These are phyloP conservation scores for Neopestalotiopsis sp. DNA, from an alignment of 2,329 filamentous ascomycete species.

Conservation along the genomic window DNA sequence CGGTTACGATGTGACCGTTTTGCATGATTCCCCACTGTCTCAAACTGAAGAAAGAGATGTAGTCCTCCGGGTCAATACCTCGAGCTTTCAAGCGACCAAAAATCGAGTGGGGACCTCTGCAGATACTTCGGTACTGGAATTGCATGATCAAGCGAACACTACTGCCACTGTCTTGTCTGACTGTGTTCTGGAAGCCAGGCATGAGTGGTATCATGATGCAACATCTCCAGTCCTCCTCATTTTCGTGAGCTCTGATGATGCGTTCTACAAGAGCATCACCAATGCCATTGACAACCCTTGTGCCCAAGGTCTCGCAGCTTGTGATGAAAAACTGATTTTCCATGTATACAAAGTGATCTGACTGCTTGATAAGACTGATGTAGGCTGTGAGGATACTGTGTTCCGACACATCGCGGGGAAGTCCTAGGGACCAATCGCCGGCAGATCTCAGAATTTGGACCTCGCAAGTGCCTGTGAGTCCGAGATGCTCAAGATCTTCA, in stretches of 20 bases:
- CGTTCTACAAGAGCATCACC: slow-evolving; percentile 93
- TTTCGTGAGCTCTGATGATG: slow-evolving; percentile 81
- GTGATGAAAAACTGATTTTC: slow-evolving; percentile 99
- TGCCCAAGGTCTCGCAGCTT: slow-evolving; percentile 85
- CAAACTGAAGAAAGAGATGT: slow-evolving; percentile 93
- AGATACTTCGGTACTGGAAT: slow-evolving; percentile 96
- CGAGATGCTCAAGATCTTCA: slow-evolving; percentile 84
- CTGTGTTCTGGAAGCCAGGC: slow-evolving; percentile 98
- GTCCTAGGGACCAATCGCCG: slow-evolving; percentile 89
- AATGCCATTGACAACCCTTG: slow-evolving; percentile 89
- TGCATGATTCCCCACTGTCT: slow-evolving; percentile 92
- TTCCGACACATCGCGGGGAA: slow-evolving; percentile 74
- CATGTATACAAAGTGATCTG: slow-evolving; percentile 97
- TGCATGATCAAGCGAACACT: slow-evolving; percentile 96
- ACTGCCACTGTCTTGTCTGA: slow-evolving; percentile 91
- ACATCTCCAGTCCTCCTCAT: slow-evolving; percentile 88
- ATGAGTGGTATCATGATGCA: slow-evolving; percentile 92
- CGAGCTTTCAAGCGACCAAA: slow-evolving; percentile 81
- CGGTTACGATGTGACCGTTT: slow-evolving; percentile 83
- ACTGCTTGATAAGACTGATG: slow-evolving; percentile 90
- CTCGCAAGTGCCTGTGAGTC: slow-evolving; percentile 92
- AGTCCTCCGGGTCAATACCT: slow-evolving; percentile 91
- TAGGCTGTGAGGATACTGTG: slow-evolving; percentile 97
- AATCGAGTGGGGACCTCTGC: slow-evolving; percentile 88
- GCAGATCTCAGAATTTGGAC: slow-evolving; percentile 94